A percentile compares a stretch with the other conserved stretches of the same genome.
phyloP scores from a whole-genome alignment of 768 basidiomycete genomes.

The Rhizopogon rudus region DNA sequence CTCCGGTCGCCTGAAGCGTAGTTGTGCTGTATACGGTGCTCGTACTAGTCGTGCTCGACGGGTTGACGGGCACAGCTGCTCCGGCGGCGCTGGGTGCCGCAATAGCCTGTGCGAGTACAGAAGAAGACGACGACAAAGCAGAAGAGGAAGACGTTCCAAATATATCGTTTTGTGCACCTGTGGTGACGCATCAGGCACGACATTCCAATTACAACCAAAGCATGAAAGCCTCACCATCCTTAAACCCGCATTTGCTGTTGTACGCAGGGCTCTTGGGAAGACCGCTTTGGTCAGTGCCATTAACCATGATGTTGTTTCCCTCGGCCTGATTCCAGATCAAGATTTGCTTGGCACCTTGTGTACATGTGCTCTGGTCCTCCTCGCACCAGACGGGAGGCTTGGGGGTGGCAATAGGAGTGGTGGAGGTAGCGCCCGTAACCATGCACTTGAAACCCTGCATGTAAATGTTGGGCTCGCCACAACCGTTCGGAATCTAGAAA shows the following conservation, averaged over 20 bases:
- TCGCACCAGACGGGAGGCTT: conserved; percentile 52
- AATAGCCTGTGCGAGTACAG: no score
- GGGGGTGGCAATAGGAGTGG: conserved; percentile 33
- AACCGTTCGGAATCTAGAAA: conserved; percentile 27
- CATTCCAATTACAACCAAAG: neutral
- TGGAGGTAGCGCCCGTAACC: conserved; percentile 40
- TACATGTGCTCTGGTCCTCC: conserved; percentile 35
- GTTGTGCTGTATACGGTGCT: no score
- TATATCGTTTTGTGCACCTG: conserved; percentile 9
- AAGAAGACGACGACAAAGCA: no score
- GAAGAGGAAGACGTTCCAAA: conserved; percentile 5
- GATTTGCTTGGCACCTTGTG: conserved; percentile 50
- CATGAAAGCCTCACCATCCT: conserved; percentile 32
- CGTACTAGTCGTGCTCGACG: no score
- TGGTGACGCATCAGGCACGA: neutral
- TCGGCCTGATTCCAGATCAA: conserved; percentile 47
- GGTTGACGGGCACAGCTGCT: no score
- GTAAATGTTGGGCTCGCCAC: conserved; percentile 53
- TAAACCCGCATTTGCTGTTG: conserved; percentile 44
- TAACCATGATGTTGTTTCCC: conserved; percentile 44
- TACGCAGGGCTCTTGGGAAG: conserved; percentile 42
- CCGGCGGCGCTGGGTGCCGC: no score
- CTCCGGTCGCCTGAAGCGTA: no score
- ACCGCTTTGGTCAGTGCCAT: conserved; percentile 35
- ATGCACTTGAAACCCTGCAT: conserved; percentile 41